phyloP scores from a whole-genome alignment of 306 rosid species.

The Cucurbita maxima region DNA sequence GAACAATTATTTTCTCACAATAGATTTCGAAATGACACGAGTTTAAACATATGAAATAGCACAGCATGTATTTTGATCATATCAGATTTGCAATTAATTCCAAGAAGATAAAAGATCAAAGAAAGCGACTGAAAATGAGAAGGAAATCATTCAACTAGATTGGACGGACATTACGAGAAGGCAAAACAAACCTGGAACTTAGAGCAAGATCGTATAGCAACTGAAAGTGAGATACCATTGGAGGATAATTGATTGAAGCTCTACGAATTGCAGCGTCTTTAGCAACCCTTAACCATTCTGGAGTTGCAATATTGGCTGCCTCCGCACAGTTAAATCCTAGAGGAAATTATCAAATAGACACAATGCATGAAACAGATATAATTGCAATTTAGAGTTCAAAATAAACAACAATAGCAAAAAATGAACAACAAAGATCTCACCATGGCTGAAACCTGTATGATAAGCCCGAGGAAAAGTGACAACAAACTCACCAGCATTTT shows the following conservation, averaged over 20 bases:
- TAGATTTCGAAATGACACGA: neutral
- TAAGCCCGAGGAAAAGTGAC: slow-evolving; percentile 99
- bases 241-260: slow-evolving; percentile 92
- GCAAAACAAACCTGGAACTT: slow-evolving; percentile 67
- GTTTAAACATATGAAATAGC: neutral
- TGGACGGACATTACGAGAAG: neutral
- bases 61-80: neutral
- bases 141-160: slow-evolving; percentile 2
- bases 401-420: neutral
- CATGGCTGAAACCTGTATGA: slow-evolving; percentile 98
- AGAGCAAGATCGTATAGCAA: slow-evolving; percentile 96
- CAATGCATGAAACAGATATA: slow-evolving; percentile 11
- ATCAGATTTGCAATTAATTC: neutral
- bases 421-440: slow-evolving; percentile 31
- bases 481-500: slow-evolving; percentile 97
- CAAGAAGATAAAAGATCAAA: neutral
- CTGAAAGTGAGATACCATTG: slow-evolving; percentile 98
- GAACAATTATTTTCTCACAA: neutral
- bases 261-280: slow-evolving; percentile 97
- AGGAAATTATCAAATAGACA: slow-evolving; percentile 10
- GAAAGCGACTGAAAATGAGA: neutral
- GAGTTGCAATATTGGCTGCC: slow-evolving; percentile 99
- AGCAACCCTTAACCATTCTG: slow-evolving; percentile 96
- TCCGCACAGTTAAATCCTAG: slow-evolving; percentile 93
- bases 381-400: slow-evolving; percentile 2